Conservation (phyloP, 257 asterid species). For the Solanum rostratum region DNA sequence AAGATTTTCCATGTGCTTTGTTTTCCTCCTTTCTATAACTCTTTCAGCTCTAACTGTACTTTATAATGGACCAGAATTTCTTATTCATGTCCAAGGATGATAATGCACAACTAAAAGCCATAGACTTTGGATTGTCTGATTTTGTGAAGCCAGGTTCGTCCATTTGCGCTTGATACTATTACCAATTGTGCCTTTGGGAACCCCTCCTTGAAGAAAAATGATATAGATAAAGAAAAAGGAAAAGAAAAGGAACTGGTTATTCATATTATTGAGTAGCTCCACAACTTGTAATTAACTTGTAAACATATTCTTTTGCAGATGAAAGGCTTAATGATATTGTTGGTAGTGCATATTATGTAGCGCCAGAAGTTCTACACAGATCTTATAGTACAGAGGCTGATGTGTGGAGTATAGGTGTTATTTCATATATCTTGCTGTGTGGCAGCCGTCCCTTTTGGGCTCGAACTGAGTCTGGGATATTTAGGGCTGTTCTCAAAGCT, state of each 20-base stretch:
- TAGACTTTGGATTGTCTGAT: slow-evolving; percentile 18
- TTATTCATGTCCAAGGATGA: slow-evolving; percentile 12
- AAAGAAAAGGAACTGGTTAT: not conserved
- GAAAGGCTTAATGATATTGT: slow-evolving; percentile 95
- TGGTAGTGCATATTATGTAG: slow-evolving; percentile 95
- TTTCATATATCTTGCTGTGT: slow-evolving; percentile 63
- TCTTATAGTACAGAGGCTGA: slow-evolving; percentile 90
- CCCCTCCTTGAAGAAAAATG: not conserved
- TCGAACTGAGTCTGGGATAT: slow-evolving; percentile 86
- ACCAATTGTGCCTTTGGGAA: not conserved
- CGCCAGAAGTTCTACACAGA: slow-evolving; percentile 89
- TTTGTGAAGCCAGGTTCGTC: slow-evolving; percentile 21
- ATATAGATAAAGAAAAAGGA: not conserved
- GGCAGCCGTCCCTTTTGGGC: slow-evolving; percentile 98
- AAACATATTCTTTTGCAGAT: slow-evolving; percentile 27
- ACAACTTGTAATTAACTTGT: not conserved
- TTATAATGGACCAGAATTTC: slow-evolving; percentile 26
- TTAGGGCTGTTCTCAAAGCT: slow-evolving; percentile 84
- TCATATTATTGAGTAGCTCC: not conserved
- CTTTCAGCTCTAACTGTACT: slow-evolving; percentile 20
- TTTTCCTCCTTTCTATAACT: not conserved
- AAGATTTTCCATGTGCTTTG: not conserved
- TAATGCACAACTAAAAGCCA: slow-evolving; percentile 14
- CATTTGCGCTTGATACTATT: not conserved
- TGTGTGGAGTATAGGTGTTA: slow-evolving; percentile 92